Evolutionary conservation across 208 protist genomes (phyloP).

Genomic region (Strigomonas culicis): DNA sequence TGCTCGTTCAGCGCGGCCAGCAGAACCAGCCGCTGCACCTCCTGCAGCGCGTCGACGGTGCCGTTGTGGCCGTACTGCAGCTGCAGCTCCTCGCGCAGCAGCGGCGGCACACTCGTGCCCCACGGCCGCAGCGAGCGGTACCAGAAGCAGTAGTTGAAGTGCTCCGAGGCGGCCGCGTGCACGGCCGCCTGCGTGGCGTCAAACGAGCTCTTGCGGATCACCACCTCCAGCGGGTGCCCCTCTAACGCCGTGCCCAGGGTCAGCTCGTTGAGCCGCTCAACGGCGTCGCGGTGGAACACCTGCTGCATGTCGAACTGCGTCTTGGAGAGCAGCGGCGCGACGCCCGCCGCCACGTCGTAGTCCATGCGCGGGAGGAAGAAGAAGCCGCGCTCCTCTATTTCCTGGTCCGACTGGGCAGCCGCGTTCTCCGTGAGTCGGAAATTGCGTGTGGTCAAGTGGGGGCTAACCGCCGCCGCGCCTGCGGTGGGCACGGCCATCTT

Average conservation of each 20-base stretch:
- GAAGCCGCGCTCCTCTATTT: conserved; percentile 48
- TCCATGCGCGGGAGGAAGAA: conserved; percentile 68
- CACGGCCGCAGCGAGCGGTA: conserved; percentile 83
- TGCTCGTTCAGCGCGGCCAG: conserved; percentile 62
- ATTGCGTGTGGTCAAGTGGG: conserved; percentile 36
- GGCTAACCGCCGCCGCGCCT: conserved; percentile 6
- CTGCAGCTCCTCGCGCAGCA: conserved; percentile 65
- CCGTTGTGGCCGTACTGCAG: conserved; percentile 70
- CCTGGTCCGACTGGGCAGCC: conserved; percentile 34
- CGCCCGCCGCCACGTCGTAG: conserved; percentile 49
- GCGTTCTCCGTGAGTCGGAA: conserved; percentile 66
- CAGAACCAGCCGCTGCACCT: conserved; percentile 48
- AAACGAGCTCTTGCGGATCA: conserved; percentile 76
- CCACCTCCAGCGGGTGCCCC: conserved; percentile 78
- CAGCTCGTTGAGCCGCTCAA: conserved; percentile 66
- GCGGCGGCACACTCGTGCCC: conserved; percentile 58
- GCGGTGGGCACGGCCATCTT: conserved; percentile 36
- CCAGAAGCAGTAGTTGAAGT: conserved; percentile 92
- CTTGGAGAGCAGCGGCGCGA: conserved; percentile 63
- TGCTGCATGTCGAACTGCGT: conserved; percentile 72
- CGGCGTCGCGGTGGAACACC: conserved; percentile 75
- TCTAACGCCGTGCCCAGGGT: conserved; percentile 75
- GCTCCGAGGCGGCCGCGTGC: conserved; percentile 71
- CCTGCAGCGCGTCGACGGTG: conserved; percentile 52
- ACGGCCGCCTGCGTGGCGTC: conserved; percentile 67